A percentile compares a stretch with the other conserved stretches of the same genome.
Evolutionary conservation across 179 eudicot genomes (phyloP).

Genomic region (Drosera spatulata): DNA sequence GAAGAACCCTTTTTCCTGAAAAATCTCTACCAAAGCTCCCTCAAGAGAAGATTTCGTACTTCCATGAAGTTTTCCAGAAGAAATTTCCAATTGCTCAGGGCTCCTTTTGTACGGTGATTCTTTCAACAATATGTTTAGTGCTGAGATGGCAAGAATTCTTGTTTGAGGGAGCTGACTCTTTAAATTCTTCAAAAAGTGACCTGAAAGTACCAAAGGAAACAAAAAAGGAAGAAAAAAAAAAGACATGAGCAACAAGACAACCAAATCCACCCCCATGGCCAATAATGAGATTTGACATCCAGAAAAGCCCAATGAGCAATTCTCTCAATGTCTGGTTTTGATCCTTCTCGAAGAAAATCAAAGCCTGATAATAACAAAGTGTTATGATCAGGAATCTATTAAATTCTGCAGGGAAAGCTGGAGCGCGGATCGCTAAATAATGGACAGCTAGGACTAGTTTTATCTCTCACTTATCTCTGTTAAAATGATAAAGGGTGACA

Average conservation of each 20-base stretch:
- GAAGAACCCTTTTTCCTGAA: constrained; percentile 92
- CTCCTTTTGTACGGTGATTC: constrained; percentile 85
- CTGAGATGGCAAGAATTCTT: constrained; percentile 95
- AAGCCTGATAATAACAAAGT: too few relatives aligned
- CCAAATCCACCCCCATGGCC: not conserved
- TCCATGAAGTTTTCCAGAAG: constrained; percentile 25
- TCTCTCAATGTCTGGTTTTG: too few relatives aligned
- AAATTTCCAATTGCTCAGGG: constrained; percentile 20
- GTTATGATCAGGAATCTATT: too few relatives aligned
- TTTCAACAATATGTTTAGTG: constrained; percentile 79
- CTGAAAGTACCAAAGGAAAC: constrained; percentile 25
- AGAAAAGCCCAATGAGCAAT: too few relatives aligned
- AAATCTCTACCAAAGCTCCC: constrained; percentile 58
- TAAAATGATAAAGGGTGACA: constrained; percentile 4
- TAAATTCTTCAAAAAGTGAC: constrained; percentile 87
- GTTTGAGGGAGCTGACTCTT: constrained; percentile 97
- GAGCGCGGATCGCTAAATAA: too few relatives aligned
- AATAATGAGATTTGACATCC: not conserved
- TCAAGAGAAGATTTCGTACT: constrained; percentile 65
- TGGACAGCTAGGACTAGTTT: too few relatives aligned
- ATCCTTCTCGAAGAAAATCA: not conserved
- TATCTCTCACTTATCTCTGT: not conserved
- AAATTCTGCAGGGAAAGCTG: too few relatives aligned
- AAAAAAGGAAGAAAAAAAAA: not conserved
- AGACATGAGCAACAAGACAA: too few relatives aligned